Evolutionary conservation across 768 basidiomycete species (phyloP).

Genomic region (Suillus fuscotomentosus): DNA sequence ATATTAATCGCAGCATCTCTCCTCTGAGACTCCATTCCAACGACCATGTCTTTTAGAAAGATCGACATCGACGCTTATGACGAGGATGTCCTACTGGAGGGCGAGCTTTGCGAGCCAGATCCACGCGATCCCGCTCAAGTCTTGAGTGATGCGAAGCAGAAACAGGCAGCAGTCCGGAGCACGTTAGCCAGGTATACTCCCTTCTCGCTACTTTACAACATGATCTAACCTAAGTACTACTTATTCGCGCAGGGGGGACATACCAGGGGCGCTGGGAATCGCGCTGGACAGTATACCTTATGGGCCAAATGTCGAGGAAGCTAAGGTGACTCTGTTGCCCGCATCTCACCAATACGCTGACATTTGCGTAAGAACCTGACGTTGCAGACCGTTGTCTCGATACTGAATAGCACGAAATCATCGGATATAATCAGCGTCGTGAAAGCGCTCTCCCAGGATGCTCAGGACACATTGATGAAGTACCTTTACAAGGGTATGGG

Average conservation of each 20-base stretch:
- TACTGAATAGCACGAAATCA: slow-evolving; percentile 92
- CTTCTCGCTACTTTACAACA: background rate
- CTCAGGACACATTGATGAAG: slow-evolving; percentile 88
- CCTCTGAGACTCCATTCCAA: background rate
- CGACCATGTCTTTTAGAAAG: slow-evolving; percentile 71
- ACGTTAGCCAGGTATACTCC: slow-evolving; percentile 62
- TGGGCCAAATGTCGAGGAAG: slow-evolving; percentile 83
- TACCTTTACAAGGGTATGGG: slow-evolving; percentile 98
- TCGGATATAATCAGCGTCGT: slow-evolving; percentile 80
- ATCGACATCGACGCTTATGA: slow-evolving; percentile 94
- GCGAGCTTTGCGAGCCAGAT: slow-evolving; percentile 85
- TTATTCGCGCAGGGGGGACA: slow-evolving; percentile 61
- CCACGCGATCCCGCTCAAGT: slow-evolving; percentile 75
- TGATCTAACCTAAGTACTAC: slow-evolving; percentile 1
- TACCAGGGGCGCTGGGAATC: slow-evolving; percentile 63
- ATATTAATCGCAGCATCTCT: background rate
- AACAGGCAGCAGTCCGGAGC: slow-evolving; percentile 68
- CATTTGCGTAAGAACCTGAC: slow-evolving; percentile 58
- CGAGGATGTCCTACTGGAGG: slow-evolving; percentile 83
- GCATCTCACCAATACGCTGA: background rate
- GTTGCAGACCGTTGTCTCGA: slow-evolving; percentile 76
- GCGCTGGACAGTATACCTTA: slow-evolving; percentile 85
- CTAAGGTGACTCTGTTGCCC: slow-evolving; percentile 62
- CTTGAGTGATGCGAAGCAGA: slow-evolving; percentile 73
- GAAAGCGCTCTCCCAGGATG: slow-evolving; percentile 66